Percentiles rank a stretch among this genome's conserved stretches.
phyloP scores from a whole-genome alignment of 1,139 yeast species.

The Entelexis paramagnoliae region DNA sequence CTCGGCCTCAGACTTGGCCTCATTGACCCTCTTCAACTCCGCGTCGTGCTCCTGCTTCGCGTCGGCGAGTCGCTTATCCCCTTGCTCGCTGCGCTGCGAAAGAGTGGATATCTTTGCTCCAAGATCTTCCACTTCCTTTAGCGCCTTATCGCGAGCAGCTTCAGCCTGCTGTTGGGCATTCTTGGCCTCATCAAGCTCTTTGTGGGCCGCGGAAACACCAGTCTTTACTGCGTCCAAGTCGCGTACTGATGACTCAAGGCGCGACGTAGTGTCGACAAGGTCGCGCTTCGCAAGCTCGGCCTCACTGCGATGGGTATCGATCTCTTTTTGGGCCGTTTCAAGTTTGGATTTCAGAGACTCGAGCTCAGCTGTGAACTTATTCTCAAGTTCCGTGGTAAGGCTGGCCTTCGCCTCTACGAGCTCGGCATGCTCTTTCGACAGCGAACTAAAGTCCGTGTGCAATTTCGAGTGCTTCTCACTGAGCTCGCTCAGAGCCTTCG shows the following conservation, averaged over 20 bases:
- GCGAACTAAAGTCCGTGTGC: not conserved
- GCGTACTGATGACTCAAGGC: not conserved
- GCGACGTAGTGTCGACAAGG: not conserved
- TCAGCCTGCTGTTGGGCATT: not conserved
- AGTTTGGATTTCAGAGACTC: not conserved
- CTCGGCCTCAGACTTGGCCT: not conserved
- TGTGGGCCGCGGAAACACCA: not conserved
- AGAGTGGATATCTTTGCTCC: not conserved
- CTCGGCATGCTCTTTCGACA: not conserved
- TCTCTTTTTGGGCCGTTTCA: not conserved
- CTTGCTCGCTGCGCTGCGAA: not conserved
- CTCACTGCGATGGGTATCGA: not conserved
- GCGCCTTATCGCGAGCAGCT: not conserved
- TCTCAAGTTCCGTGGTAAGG: not conserved
- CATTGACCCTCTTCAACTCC: not conserved
- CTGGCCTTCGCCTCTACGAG: not conserved
- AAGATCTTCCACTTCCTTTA: not conserved
- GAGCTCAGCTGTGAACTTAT: not conserved
- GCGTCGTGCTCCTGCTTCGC: not conserved
- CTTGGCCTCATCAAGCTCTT: slow-evolving; percentile 8
- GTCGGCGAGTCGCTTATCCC: not conserved
- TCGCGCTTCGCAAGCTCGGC: not conserved
- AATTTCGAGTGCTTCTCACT: slow-evolving; percentile 12
- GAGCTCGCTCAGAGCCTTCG: slow-evolving; percentile 13
- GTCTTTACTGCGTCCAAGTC: slow-evolving; percentile 1